Base-by-base conservation (phyloP, 2,329 filamentous ascomycete genomes). In the Paramyrothecium roridum region DNA sequence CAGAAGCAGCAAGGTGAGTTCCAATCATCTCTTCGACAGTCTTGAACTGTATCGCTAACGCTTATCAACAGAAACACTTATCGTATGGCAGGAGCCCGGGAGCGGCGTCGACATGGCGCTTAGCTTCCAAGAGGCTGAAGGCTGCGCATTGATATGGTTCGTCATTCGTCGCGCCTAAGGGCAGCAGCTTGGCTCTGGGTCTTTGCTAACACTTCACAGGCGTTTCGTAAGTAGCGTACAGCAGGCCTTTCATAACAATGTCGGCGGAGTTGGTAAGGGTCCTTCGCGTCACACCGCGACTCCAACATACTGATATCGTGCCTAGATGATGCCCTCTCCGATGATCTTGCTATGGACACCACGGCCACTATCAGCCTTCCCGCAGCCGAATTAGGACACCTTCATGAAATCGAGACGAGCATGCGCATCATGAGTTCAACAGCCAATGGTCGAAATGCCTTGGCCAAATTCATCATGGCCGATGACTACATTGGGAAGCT, bases 41-140 rank as follows among this genome's bases (percentile, higher is more conserved):
- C 70, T 56, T 49, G 55, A 58, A 61, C 58, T 61, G 60, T 67
- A 60, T 63, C 59, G 57, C 59, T 62, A 67, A 58, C 64, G 62
- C 50, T 63, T 65, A 65, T 46, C 73, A 19, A 43, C 16, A 96
- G 93, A 98, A 72, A 99, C 95, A 3, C 84, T 99, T 58, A 98
- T 99, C 59, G 93, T 99, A 58, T 99, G 95, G 95, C 97, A 93
- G 43, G 95, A 98, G 70, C 84, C 86, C 3, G 74, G 70, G 57
- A 95, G 87, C 75, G 89, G 89, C 56, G 86, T 93, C 54, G 95
- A 99, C 70, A 98, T 99, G 95, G 95, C 95, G 47, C 82, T 99
- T 60, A 97, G 93, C 70, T 99, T 99, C 68, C 95, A 99, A 73
- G 95, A 99, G 76, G 89, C 93, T 2, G 95, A 98, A 63, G 95